Evolutionary conservation across 768 basidiomycete species (phyloP), one percentile per base, ranked within the genome.

Genomic region (Mycena filopes): DNA sequence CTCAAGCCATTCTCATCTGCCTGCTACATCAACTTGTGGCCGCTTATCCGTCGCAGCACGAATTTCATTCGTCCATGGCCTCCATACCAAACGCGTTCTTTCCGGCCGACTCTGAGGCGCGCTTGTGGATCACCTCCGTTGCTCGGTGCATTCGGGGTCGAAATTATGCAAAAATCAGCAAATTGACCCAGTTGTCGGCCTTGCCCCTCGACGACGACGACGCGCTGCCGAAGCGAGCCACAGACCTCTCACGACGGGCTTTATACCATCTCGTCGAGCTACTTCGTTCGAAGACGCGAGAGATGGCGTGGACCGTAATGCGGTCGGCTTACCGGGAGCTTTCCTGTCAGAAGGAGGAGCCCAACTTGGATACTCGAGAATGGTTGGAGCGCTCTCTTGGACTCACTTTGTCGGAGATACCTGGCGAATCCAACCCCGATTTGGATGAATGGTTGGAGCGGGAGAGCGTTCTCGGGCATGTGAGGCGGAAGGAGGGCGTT

Each of bases 251-350:
- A 2, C 60, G 73, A n/a, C 75, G 76, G 49, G 86, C 89, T 11
- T 55, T 90, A 6, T 74, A 71, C 29, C 70, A 69, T 18, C 78
- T 88, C 1, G 71, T 89, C 12, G 80, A 84, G 23, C 75, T 76
- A 5, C 71, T 92, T 38, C 83, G 87, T 18, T 72, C 62, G 3
- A 88, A 85, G 74, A 81, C 81, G 8, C 81, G 88, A 33, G 79
- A 81, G 21, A 84, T 78, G n/a, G 77, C 86, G 2, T 93, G 91
- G 91, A 71, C 51, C 0, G 75, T 90, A 18, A 69, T 93, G 46
- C 86, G 89, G 31, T 79, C 83, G 23, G 86, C 86, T 0, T 92
- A 93, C 73, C 81, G 89, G 47, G 91, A 92, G 70, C 59, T 92
- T 20, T 77, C 78, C 31, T 84, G 80, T 64, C 77, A 79, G 63